phyloP scores from a whole-genome alignment of 441 rosid species.

The Daphne laureola region DNA sequence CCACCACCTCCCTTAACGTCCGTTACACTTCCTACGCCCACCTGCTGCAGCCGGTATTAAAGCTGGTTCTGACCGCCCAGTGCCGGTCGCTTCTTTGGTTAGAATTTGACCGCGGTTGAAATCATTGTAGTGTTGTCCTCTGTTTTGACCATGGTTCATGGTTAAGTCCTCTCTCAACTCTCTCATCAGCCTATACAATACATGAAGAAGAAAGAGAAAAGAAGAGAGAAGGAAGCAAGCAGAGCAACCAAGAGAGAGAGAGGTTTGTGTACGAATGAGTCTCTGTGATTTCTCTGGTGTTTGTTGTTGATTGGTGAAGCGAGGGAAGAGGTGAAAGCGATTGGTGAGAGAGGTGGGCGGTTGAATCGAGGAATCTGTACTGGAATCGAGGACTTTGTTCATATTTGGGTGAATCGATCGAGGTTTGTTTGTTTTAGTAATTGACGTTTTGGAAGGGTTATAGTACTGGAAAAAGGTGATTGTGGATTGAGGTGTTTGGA shows the following conservation, averaged over 20 bases:
- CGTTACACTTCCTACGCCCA: slow-evolving; percentile 25
- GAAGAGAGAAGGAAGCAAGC: neutral
- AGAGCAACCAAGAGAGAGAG: slow-evolving; percentile 2
- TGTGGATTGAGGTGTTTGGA: slow-evolving; percentile 16
- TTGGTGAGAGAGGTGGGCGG: slow-evolving; percentile 11
- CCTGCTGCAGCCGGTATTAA: slow-evolving; percentile 40
- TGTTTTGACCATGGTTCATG: slow-evolving; percentile 5
- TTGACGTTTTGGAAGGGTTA: neutral
- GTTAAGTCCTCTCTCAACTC: slow-evolving; percentile 18
- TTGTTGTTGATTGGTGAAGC: slow-evolving; percentile 13
- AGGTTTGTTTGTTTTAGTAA: neutral
- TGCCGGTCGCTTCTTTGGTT: slow-evolving; percentile 42
- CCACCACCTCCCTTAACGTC: slow-evolving; percentile 25
- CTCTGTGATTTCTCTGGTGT: slow-evolving; percentile 21
- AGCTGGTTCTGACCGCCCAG: slow-evolving; percentile 26
- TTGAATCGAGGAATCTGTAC: slow-evolving; percentile 27
- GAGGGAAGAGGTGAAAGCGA: slow-evolving; percentile 16
- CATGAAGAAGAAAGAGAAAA: slow-evolving; percentile 18
- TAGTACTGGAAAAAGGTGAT: neutral
- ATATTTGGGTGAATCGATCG: slow-evolving; percentile 9
- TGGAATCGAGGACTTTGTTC: slow-evolving; percentile 9
- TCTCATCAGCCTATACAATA: slow-evolving; percentile 11
- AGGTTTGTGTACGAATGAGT: slow-evolving; percentile 15
- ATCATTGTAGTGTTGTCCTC: slow-evolving; percentile 43
- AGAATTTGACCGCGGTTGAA: slow-evolving; percentile 80